phyloP scores from a whole-genome alignment of 768 basidiomycete genomes.

The Serendipita sp. region DNA sequence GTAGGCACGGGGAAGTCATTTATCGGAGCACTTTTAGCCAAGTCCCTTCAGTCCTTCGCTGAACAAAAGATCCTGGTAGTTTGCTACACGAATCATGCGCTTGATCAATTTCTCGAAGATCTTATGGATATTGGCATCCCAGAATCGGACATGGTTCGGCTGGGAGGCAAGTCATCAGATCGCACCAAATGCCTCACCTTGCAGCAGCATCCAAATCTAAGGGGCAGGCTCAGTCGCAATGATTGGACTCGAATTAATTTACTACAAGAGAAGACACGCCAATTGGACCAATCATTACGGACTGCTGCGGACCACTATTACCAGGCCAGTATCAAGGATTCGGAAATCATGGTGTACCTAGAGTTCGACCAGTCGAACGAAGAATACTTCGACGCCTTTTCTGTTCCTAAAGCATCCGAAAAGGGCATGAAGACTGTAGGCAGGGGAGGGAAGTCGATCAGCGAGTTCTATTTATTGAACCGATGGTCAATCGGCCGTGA shows the following conservation, averaged over 20 bases:
- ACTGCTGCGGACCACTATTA: constrained; percentile 12
- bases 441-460: constrained; percentile 21
- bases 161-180: constrained; percentile 38
- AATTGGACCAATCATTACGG: neutral
- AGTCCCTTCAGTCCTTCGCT: constrained; percentile 35
- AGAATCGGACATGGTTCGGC: constrained; percentile 30
- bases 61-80: constrained; percentile 42
- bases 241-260: constrained; percentile 30
- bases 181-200: constrained; percentile 31
- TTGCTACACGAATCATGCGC: constrained; percentile 60
- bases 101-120: constrained; percentile 52
- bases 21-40: constrained; percentile 50
- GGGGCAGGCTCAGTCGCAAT: neutral
- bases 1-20: constrained; percentile 61
- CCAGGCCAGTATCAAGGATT: constrained; percentile 11
- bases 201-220: neutral
- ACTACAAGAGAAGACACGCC: constrained; percentile 16
- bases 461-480: constrained; percentile 26
- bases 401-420: constrained; percentile 20
- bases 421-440: constrained; percentile 34
- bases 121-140: constrained; percentile 46
- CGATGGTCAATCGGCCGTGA: constrained; percentile 31
- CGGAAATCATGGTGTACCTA: constrained; percentile 27
- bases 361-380: constrained; percentile 32
- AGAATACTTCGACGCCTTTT: constrained; percentile 19